Percentiles rank a stretch among this genome's conserved stretches.
Evolutionary conservation across 306 rosid species (phyloP).

Genomic region (Vigna radiata): DNA sequence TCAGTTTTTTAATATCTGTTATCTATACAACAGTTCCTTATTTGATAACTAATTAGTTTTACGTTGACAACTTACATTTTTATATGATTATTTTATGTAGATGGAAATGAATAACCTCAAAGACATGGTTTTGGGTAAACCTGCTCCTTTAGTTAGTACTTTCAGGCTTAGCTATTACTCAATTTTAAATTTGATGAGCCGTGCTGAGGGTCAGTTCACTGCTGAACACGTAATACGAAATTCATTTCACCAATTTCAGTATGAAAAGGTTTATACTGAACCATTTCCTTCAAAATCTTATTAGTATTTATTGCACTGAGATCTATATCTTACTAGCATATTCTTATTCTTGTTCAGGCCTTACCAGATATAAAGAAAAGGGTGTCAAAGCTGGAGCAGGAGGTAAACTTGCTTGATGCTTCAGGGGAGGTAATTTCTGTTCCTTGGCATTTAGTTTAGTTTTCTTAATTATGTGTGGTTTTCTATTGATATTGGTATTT

Average conservation of each 20-base stretch:
- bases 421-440: constrained; percentile 79
- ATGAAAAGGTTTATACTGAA: constrained; percentile 79
- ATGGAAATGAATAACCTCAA: constrained; percentile 94
- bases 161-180: constrained; percentile 99
- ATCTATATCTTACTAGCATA: constrained; percentile 30
- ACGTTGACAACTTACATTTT: constrained; percentile 14
- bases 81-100: constrained; percentile 53
- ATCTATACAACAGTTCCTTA: constrained; percentile 1
- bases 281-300: constrained; percentile 34
- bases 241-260: constrained; percentile 96
- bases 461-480: constrained; percentile 38
- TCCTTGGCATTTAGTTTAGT: constrained; percentile 3
- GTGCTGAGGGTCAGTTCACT: constrained; percentile 97
- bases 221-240: constrained; percentile 94
- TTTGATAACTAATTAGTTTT: constrained; percentile 35
- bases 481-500: constrained; percentile 6
- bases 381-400: constrained; percentile 85
- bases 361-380: constrained; percentile 88
- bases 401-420: constrained; percentile 85
- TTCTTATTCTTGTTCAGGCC: constrained; percentile 59
- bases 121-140: constrained; percentile 98
- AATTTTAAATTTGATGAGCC: constrained; percentile 96
- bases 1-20: not conserved
- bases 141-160: constrained; percentile 96
- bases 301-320: constrained; percentile 36